Evolutionary conservation across 495 filamentous ascomycete species (phyloP).

Genomic region (Geoglossum glabrum): DNA sequence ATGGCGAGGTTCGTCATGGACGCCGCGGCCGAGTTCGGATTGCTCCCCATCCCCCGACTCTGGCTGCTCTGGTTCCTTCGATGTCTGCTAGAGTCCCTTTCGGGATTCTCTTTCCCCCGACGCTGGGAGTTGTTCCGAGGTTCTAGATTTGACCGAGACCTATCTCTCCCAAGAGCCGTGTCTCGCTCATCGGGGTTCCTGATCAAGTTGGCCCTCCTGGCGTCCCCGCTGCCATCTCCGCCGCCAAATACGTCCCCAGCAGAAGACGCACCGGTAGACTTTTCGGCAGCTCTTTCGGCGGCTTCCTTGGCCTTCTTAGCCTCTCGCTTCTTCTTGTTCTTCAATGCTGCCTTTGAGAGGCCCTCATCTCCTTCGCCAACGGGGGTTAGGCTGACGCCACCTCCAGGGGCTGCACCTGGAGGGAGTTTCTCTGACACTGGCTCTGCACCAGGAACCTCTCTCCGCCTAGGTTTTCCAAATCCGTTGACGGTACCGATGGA

Average conservation of each 20-base stretch:
- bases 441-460: slow-evolving; percentile 65
- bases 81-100: slow-evolving; percentile 17
- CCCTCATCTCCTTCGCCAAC: slow-evolving; percentile 43
- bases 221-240: slow-evolving; percentile 9
- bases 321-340: slow-evolving; percentile 98
- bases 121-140: slow-evolving; percentile 17
- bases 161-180: slow-evolving; percentile 31
- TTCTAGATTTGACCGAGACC: slow-evolving; percentile 32
- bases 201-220: slow-evolving; percentile 30
- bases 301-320: slow-evolving; percentile 81
- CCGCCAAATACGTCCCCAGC: slow-evolving; percentile 11
- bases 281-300: slow-evolving; percentile 41
- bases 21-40: neutral
- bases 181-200: slow-evolving; percentile 41
- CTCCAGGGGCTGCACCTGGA: slow-evolving; percentile 48
- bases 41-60: neutral
- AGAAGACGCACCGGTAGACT: slow-evolving; percentile 22
- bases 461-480: slow-evolving; percentile 51
- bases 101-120: neutral
- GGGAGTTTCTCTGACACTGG: slow-evolving; percentile 37
- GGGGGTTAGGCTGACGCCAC: slow-evolving; percentile 39
- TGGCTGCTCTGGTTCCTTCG: slow-evolving; percentile 8
- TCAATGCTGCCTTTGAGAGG: slow-evolving; percentile 69
- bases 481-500: slow-evolving; percentile 37
- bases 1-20: slow-evolving; percentile 1